Conservation (phyloP, 2,329 filamentous ascomycete genomes). For the Alternaria ventricosa region DNA sequence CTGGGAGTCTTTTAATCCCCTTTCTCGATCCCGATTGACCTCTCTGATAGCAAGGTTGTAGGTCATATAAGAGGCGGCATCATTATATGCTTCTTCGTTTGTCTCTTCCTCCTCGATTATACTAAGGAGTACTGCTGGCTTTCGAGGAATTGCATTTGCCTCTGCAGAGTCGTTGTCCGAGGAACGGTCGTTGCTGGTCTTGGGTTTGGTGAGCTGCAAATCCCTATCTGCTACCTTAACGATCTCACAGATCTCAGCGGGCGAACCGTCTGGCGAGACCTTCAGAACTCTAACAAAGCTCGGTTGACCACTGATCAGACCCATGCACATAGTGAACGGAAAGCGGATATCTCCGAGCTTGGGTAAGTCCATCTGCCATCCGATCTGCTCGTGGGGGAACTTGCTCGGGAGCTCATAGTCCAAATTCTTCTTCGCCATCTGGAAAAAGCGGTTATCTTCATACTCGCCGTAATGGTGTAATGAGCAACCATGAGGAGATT, state of each 20-base stretch:
- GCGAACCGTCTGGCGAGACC: background rate
- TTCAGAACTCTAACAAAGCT: background rate
- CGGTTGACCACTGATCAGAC: background rate
- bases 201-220: background rate
- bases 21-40: too few relatives aligned
- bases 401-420: background rate
- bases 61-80: background rate
- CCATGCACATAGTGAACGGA: background rate
- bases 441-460: background rate
- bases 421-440: background rate
- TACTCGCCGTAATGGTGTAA: background rate
- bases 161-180: background rate
- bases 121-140: background rate
- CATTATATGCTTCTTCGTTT: background rate
- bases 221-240: background rate
- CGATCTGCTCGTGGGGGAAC: background rate
- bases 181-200: background rate
- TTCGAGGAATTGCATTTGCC: background rate
- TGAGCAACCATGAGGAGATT: background rate
- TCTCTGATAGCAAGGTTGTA: background rate
- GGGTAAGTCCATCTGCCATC: background rate
- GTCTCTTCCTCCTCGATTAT: background rate
- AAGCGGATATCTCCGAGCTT: background rate
- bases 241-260: background rate
- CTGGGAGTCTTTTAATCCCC: background rate